Evolutionary conservation across 257 asterid species (phyloP).

Genomic region (Fraxinus anomala): DNA sequence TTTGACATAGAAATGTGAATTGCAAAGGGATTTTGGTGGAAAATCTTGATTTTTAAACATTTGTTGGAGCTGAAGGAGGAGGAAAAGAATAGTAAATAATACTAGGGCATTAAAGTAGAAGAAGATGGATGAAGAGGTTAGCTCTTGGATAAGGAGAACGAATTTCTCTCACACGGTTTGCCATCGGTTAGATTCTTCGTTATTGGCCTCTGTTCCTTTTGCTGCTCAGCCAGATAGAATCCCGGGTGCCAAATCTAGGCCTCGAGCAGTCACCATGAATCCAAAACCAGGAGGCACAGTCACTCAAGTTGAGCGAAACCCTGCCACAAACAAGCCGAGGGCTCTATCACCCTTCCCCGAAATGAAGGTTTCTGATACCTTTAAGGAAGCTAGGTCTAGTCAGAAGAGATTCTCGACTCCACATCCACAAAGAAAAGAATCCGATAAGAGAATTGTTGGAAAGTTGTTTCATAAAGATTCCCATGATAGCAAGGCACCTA

Average conservation of each 20-base stretch:
- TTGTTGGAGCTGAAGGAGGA: background rate
- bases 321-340: conserved; percentile 51
- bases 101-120: conserved; percentile 11
- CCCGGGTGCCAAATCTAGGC: conserved; percentile 43
- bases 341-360: conserved; percentile 74
- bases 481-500: conserved; percentile 31
- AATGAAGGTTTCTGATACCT: conserved; percentile 62
- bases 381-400: conserved; percentile 70
- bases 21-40: conserved; percentile 24
- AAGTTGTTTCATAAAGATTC: conserved; percentile 41
- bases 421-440: conserved; percentile 48
- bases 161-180: conserved; percentile 81
- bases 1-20: conserved; percentile 38
- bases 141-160: conserved; percentile 90
- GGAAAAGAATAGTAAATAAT: background rate
- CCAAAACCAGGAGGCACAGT: conserved; percentile 42
- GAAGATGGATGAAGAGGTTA: conserved; percentile 73
- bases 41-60: conserved; percentile 33
- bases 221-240: conserved; percentile 34
- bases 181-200: conserved; percentile 70
- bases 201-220: conserved; percentile 52
- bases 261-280: conserved; percentile 27
- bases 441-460: conserved; percentile 40
- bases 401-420: conserved; percentile 72
- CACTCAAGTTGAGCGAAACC: conserved; percentile 47